Percentiles rank a stretch among this genome's conserved stretches.
Evolutionary conservation across 305 asterid genomes (phyloP).

Genomic region (Fraxinus nigra): DNA sequence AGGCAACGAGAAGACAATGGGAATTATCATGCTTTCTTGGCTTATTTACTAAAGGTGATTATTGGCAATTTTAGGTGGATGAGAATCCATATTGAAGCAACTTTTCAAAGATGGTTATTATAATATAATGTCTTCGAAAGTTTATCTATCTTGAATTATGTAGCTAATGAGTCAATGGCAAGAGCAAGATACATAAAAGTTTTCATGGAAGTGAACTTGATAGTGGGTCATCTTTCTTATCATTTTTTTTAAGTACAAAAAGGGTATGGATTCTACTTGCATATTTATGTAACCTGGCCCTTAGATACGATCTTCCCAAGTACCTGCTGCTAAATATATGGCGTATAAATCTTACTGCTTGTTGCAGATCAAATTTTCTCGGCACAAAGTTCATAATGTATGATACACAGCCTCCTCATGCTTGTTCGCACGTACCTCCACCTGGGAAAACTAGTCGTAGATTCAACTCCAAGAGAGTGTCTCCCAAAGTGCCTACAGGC

Average conservation of each 20-base stretch:
- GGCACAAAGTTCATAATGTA: not conserved
- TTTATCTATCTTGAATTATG: not conserved
- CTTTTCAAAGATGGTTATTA: not conserved
- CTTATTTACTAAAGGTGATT: not conserved
- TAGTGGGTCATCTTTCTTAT: not conserved
- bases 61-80: not conserved
- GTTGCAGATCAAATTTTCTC: slow-evolving; percentile 14
- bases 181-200: not conserved
- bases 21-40: not conserved
- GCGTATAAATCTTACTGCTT: not conserved
- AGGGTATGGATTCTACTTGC: not conserved
- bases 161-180: not conserved
- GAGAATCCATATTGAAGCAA: not conserved
- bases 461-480: slow-evolving; percentile 43
- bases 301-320: not conserved
- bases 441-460: slow-evolving; percentile 11
- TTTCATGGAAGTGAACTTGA: not conserved
- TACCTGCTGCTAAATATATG: not conserved
- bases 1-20: not conserved
- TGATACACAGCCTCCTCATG: not conserved
- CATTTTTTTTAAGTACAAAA: not conserved
- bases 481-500: slow-evolving; percentile 59
- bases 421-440: not conserved
- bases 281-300: not conserved
- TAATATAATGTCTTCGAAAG: not conserved